Evolutionary conservation across 139 green algal species (phyloP).

Genomic region (Chlamydomonas asymmetrica): DNA sequence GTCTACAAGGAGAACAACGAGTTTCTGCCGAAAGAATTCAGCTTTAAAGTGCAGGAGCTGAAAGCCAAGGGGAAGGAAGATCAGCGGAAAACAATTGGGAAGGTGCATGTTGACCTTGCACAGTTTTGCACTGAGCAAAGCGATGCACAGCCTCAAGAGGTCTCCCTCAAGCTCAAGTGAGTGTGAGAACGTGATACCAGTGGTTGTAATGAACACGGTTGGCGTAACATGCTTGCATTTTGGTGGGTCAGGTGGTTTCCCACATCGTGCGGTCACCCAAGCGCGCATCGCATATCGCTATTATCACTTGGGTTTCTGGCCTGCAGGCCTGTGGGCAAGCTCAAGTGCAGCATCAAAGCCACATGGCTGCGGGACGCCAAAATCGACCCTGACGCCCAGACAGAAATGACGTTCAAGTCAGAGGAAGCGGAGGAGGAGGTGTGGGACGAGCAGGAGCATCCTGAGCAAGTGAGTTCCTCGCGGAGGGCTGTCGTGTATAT

Average conservation of each 20-base stretch:
- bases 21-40: slow-evolving; percentile 50
- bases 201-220: not conserved
- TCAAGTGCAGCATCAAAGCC: slow-evolving; percentile 56
- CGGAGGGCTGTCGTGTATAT: not conserved
- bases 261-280: not conserved
- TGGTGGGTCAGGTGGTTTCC: not conserved
- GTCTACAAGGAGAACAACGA: slow-evolving; percentile 41
- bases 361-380: slow-evolving; percentile 37
- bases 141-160: slow-evolving; percentile 37
- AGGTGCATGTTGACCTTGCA: slow-evolving; percentile 47
- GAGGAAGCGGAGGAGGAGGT: not conserved
- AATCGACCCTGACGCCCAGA: slow-evolving; percentile 27
- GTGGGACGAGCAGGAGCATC: too few species aligned
- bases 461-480: not conserved
- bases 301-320: not conserved
- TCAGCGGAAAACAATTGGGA: slow-evolving; percentile 53
- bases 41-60: slow-evolving; percentile 48
- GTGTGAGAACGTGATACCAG: not conserved
- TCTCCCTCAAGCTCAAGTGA: slow-evolving; percentile 45
- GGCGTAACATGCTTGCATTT: not conserved
- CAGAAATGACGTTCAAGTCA: not conserved
- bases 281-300: not conserved
- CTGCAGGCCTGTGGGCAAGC: slow-evolving; percentile 50
- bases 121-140: slow-evolving; percentile 38
- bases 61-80: slow-evolving; percentile 21